These are phyloP conservation scores for Cutaneotrichosporon sp. DNA, from an alignment of 1,284 basidiomycete species.

Conservation along the genomic window DNA sequence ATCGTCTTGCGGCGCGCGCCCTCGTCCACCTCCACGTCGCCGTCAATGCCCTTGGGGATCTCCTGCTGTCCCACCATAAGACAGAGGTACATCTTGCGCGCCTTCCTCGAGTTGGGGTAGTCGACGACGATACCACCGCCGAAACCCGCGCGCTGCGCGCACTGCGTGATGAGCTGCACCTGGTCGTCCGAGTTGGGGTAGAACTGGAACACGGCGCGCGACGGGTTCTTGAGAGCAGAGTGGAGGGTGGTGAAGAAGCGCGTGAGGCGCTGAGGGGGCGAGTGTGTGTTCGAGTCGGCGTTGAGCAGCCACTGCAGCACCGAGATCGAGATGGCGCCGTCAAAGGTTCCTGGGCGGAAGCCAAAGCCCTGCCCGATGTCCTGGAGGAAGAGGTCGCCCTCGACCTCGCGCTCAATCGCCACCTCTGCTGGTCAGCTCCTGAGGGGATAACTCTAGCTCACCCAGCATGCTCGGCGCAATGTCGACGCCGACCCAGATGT, in stretches of 20 bases:
- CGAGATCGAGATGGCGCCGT: constrained; percentile 97
- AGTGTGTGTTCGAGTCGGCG: constrained; percentile 89
- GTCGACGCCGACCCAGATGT: constrained; percentile 93
- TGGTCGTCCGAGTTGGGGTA: constrained; percentile 96
- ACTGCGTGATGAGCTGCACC: constrained; percentile 89
- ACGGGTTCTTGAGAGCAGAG: constrained; percentile 85
- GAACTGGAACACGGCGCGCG: constrained; percentile 92
- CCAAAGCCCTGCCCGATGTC: constrained; percentile 93
- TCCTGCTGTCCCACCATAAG: constrained; percentile 73
- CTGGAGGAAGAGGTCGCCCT: constrained; percentile 89
- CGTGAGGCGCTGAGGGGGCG: constrained; percentile 85
- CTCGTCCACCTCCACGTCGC: constrained; percentile 52
- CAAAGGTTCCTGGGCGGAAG: constrained; percentile 94
- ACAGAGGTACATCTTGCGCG: constrained; percentile 87
- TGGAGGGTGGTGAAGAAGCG: constrained; percentile 98
- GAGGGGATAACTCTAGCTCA: constrained; percentile 55
- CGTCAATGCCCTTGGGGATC: constrained; percentile 72
- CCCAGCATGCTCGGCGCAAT: constrained; percentile 97
- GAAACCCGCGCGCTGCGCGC: constrained; percentile 93
- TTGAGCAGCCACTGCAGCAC: constrained; percentile 99
- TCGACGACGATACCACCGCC: constrained; percentile 96
- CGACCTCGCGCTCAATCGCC: constrained; percentile 87
- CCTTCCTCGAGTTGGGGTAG: constrained; percentile 94
- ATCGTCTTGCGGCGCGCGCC: constrained; percentile 61
- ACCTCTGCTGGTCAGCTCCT: constrained; percentile 65